Evolutionary conservation across 495 filamentous ascomycete genomes (phyloP), one percentile per base, ranked within the genome.

Genomic region (Immersiella caudata): DNA sequence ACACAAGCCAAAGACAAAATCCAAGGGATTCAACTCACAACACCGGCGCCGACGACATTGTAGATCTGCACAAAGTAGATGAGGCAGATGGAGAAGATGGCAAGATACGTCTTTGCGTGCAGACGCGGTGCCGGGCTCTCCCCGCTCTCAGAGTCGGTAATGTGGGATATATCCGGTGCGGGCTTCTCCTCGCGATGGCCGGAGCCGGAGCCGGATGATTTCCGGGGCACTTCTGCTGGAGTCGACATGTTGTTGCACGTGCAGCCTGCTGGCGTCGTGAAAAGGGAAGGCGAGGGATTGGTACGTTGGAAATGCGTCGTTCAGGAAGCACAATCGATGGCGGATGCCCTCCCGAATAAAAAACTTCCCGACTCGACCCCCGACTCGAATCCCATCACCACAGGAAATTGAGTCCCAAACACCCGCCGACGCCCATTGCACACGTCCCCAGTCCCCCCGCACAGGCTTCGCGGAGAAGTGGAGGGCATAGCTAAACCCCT

Each of bases 1-100:
- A n/a, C n/a, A n/a, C n/a, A n/a, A n/a, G n/a, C n/a, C n/a, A n/a
- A n/a, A n/a, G n/a, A n/a, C n/a, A n/a, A n/a, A n/a, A n/a, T n/a
- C n/a, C n/a, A n/a, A n/a, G n/a, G n/a, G n/a, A n/a, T n/a, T n/a
- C n/a, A n/a, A n/a, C n/a, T n/a, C n/a, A n/a, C n/a, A n/a, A 75
- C 71, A 25, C 76, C 76, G 11, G 73, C 68, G 18, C 76, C 74
- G 20, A 78, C 76, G 36, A 78, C 56, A 33, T 68, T 71, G 62
- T 73, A 64, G 35, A 74, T 67, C 66, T 77, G 75, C 25, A 70
- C 72, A 54, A 75, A 71, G 64, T 77, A 79, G 35, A 79, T 78
- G 6, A 74, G 49, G 56, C 72, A 71, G 0, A 76, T 68, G 24
- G 76, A 67, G 54, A 77, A 71, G 25, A 79, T 70, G n/a, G 70